Evolutionary conservation across 495 filamentous ascomycete genomes (phyloP).

Genomic region (Xylaria palmicola): DNA sequence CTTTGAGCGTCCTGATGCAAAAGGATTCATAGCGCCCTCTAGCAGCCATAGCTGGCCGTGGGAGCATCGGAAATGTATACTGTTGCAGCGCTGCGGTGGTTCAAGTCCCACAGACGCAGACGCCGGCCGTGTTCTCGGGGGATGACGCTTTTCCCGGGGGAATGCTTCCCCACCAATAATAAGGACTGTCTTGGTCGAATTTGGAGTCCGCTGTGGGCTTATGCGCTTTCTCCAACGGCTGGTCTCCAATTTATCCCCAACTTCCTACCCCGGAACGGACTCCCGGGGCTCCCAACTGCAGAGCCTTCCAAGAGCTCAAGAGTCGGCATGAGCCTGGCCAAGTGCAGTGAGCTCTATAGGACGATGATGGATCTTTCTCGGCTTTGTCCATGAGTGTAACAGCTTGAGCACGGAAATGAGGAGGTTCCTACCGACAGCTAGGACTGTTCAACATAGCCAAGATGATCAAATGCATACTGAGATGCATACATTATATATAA

Average conservation of each 20-base stretch:
- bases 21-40: not conserved
- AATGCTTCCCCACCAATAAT: constrained; percentile 29
- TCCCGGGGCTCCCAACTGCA: not conserved
- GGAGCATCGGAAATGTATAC: not conserved
- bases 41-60: not conserved
- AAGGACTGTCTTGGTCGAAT: not conserved
- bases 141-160: constrained; percentile 15
- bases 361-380: not conserved
- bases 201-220: not conserved
- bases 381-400: not conserved
- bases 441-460: not conserved
- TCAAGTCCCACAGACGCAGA: not conserved
- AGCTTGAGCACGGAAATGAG: not conserved
- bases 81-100: constrained; percentile 1
- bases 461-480: not conserved
- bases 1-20: not conserved
- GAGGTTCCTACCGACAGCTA: not conserved
- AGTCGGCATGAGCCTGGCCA: not conserved
- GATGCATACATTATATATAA: constrained; percentile 3
- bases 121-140: not conserved
- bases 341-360: not conserved
- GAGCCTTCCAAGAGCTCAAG: not conserved
- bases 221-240: constrained; percentile 5
- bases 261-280: constrained; percentile 9
- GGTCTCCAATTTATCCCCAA: constrained; percentile 20